Conservation (phyloP, 768 basidiomycete genomes). For the Cystofilobasidium capitatum region DNA sequence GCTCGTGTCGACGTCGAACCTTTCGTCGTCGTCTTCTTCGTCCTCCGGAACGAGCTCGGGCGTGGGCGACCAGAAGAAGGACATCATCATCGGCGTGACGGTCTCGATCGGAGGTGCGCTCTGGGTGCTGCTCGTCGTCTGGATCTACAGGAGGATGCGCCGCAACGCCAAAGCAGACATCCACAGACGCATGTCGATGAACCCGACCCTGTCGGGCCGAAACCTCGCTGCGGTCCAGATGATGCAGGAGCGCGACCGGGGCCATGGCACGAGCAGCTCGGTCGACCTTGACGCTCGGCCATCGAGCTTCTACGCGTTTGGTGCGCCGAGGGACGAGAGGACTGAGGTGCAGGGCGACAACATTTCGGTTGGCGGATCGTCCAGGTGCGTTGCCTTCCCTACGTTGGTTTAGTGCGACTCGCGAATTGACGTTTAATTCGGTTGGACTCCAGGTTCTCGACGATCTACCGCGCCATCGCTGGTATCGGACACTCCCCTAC, state of each 20-base stretch:
- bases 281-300: slow-evolving; percentile 24
- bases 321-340: slow-evolving; percentile 6
- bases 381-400: neutral
- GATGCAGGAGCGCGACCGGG: slow-evolving; percentile 11
- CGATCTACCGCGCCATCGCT: slow-evolving; percentile 19
- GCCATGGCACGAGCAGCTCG: neutral
- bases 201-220: slow-evolving; percentile 26
- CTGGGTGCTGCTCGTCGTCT: slow-evolving; percentile 24
- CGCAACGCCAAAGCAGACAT: slow-evolving; percentile 25
- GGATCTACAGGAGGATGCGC: slow-evolving; percentile 22
- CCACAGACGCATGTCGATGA: slow-evolving; percentile 26
- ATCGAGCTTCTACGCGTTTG: slow-evolving; percentile 23
- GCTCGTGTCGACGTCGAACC: slow-evolving; percentile 4
- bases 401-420: neutral
- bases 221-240: slow-evolving; percentile 21
- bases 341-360: neutral
- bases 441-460: slow-evolving; percentile 6
- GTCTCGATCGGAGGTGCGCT: slow-evolving; percentile 24
- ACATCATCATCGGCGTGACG: slow-evolving; percentile 24
- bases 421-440: neutral
- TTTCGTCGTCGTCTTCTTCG: neutral
- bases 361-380: neutral
- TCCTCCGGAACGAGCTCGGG: neutral
- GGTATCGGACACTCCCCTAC: slow-evolving; percentile 14
- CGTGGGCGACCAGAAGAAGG: neutral